A percentile compares a stretch with the other conserved stretches of the same genome.
Evolutionary conservation across 768 basidiomycete genomes (phyloP).

Genomic region (Megacollybia marginata): DNA sequence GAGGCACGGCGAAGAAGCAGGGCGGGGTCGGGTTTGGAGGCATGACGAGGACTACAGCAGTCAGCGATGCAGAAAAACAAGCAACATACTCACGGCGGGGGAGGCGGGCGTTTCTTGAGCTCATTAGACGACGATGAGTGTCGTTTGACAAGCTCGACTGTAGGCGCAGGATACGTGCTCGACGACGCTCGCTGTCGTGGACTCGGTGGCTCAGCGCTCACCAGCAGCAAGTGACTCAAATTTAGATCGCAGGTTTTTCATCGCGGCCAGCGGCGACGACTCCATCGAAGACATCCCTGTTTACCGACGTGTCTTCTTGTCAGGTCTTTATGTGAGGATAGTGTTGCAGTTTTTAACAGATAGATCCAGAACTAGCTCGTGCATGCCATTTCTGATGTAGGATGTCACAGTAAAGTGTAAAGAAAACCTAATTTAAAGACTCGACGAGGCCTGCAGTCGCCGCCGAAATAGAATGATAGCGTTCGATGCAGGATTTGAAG

Average conservation of each 20-base stretch:
- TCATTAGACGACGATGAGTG: conserved; percentile 50
- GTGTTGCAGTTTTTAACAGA: too few species aligned
- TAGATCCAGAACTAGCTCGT: too few species aligned
- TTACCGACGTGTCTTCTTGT: too few species aligned
- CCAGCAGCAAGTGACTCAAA: conserved; percentile 62
- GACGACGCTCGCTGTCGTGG: conserved; percentile 34
- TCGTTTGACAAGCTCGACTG: conserved; percentile 28
- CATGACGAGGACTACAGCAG: conserved; percentile 21
- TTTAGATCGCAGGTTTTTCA: conserved; percentile 60
- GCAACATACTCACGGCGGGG: too few species aligned
- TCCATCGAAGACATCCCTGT: conserved; percentile 29
- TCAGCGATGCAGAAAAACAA: too few species aligned
- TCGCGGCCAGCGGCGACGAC: conserved; percentile 49
- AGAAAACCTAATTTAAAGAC: too few species aligned
- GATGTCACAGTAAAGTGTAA: too few species aligned
- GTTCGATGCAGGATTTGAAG: too few species aligned
- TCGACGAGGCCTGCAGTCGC: too few species aligned
- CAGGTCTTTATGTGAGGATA: too few species aligned
- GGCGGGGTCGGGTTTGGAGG: conserved; percentile 22
- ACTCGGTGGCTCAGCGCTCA: conserved; percentile 21
- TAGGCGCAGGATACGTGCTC: conserved; percentile 21
- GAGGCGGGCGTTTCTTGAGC: conserved; percentile 45
- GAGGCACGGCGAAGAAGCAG: conserved; percentile 11
- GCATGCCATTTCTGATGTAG: too few species aligned
- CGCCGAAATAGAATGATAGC: too few species aligned